A percentile compares a stretch with the other conserved stretches of the same genome.
Evolutionary conservation across 2,329 filamentous ascomycete species (phyloP).

Genomic region (Pyricularia sp.): DNA sequence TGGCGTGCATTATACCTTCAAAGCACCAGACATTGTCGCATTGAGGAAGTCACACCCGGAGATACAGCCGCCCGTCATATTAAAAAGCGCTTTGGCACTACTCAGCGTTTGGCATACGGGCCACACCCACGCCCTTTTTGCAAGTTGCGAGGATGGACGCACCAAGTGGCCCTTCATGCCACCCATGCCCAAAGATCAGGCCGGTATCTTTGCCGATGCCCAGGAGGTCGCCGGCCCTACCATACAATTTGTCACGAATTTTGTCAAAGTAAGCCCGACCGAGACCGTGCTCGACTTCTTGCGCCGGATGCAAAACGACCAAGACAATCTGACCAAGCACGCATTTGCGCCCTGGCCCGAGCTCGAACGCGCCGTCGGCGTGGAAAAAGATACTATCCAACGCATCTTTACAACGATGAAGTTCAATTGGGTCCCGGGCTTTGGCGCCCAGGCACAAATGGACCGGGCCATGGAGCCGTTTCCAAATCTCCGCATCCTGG

Average conservation of each 20-base stretch:
- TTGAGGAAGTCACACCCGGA: conserved; percentile 8
- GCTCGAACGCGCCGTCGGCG: conserved; percentile 7
- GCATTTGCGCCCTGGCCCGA: conserved; percentile 9
- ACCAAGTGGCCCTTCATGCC: conserved; percentile 11
- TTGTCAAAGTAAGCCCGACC: conserved; percentile 4
- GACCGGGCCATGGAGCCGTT: conserved; percentile 8
- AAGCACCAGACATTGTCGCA: conserved; percentile 7
- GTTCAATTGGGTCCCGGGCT: conserved; percentile 12
- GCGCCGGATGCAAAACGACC: conserved; percentile 9
- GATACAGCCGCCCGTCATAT: conserved; percentile 7
- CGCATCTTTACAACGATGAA: conserved; percentile 8
- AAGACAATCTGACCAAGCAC: conserved; percentile 9
- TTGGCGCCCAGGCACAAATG: conserved; percentile 5
- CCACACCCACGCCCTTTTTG: conserved; percentile 12
- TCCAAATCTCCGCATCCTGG: conserved; percentile 7
- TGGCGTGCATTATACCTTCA: conserved; percentile 8
- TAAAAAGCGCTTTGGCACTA: conserved; percentile 11
- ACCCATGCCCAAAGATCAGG: not conserved
- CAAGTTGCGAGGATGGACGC: conserved; percentile 10
- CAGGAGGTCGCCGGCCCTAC: conserved; percentile 12
- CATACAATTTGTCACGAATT: conserved; percentile 11
- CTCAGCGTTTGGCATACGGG: conserved; percentile 11
- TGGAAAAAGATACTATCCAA: conserved; percentile 1
- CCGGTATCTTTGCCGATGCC: conserved; percentile 9
- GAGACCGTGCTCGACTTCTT: conserved; percentile 9